Evolutionary conservation across 202 grass and related monocot species (phyloP).

Genomic region (Elaeis oleifera): DNA sequence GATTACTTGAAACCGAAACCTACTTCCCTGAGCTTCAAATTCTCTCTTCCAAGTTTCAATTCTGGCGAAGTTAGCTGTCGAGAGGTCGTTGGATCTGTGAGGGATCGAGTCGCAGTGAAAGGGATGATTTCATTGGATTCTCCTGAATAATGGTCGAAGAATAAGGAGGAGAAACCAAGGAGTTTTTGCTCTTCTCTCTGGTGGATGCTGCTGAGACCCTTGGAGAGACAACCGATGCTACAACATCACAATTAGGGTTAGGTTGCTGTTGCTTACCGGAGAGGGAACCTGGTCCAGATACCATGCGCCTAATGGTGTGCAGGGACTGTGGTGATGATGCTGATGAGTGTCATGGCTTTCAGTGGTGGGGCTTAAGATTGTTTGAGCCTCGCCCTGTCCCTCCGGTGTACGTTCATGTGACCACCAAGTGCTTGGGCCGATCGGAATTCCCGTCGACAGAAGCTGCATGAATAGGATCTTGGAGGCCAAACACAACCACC

Average conservation of each 20-base stretch:
- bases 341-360: not conserved
- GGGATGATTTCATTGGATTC: not conserved
- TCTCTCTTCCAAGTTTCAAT: constrained; percentile 3
- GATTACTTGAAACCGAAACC: not conserved
- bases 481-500: constrained; percentile 3
- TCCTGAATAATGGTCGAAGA: not conserved
- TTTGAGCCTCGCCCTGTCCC: constrained; percentile 3
- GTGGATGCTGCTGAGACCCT: not conserved
- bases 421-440: constrained; percentile 5
- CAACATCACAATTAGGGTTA: constrained; percentile 2
- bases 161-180: constrained; percentile 7
- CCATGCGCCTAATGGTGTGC: not conserved
- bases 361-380: not conserved
- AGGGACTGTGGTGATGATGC: not conserved
- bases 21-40: constrained; percentile 3
- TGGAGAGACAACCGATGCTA: not conserved
- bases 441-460: constrained; percentile 11
- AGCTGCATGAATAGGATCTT: constrained; percentile 13
- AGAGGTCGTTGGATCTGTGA: not conserved
- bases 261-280: not conserved
- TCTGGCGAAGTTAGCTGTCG: not conserved
- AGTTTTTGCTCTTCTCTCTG: not conserved
- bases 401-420: constrained; percentile 12
- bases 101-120: not conserved
- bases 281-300: not conserved